Conservation (phyloP, 2,329 filamentous ascomycete species). For the Diaporthe velutina region DNA sequence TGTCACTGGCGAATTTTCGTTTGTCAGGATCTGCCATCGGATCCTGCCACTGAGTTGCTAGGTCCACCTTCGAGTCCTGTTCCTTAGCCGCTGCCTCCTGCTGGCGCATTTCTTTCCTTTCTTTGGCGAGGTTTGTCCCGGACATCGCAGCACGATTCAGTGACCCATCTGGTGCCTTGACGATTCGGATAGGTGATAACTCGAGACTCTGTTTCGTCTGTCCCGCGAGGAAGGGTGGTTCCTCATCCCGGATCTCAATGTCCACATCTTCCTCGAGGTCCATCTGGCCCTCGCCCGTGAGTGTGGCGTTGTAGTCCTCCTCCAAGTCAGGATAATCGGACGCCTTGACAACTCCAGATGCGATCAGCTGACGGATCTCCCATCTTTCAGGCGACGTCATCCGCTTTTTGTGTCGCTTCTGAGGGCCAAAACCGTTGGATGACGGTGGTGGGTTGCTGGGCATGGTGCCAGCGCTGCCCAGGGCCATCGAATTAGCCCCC, state of each 20-base stretch:
- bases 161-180: constrained; percentile 98
- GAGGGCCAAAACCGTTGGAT: constrained; percentile 69
- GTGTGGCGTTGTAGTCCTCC: constrained; percentile 90
- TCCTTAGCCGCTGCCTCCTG: constrained; percentile 87
- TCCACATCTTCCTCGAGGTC: constrained; percentile 97
- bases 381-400: constrained; percentile 97
- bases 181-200: constrained; percentile 92
- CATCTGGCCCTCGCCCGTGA: constrained; percentile 87
- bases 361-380: constrained; percentile 97
- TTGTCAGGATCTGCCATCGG: constrained; percentile 91
- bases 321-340: constrained; percentile 95
- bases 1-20: constrained; percentile 88
- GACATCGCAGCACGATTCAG: constrained; percentile 97
- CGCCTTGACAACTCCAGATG: constrained; percentile 92
- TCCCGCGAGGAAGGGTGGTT: constrained; percentile 94
- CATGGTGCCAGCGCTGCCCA: constrained; percentile 67
- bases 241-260: constrained; percentile 95
- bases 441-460: constrained; percentile 50
- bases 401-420: constrained; percentile 81
- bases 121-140: constrained; percentile 88
- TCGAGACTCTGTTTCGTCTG: constrained; percentile 98
- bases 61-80: constrained; percentile 83
- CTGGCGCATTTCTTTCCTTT: constrained; percentile 88
- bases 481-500: constrained; percentile 88
- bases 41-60: constrained; percentile 95